Percentiles rank a stretch among this genome's conserved stretches.
Conservation (phyloP, 257 asterid genomes). For the Sherardia arvensis region DNA sequence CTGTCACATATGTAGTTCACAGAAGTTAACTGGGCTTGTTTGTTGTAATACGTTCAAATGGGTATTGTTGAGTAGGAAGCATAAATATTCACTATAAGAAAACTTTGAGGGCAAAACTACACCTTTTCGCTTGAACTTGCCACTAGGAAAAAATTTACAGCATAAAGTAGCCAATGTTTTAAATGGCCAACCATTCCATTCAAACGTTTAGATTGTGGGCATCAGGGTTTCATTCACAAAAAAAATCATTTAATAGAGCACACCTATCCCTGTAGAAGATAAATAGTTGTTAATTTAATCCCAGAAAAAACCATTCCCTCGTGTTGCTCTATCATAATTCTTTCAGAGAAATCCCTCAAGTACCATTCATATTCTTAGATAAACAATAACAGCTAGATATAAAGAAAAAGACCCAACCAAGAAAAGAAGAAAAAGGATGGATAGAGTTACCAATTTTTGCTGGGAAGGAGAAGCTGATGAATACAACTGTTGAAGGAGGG, state of each 20-base stretch:
- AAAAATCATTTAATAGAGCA: no score
- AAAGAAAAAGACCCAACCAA: background rate
- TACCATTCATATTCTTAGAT: background rate
- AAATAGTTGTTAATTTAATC: background rate
- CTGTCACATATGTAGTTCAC: no score
- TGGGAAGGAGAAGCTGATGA: constrained; percentile 66
- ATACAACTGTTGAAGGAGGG: constrained; percentile 64
- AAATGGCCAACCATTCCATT: background rate
- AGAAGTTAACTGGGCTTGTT: no score
- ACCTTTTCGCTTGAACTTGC: no score
- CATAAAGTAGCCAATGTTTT: background rate
- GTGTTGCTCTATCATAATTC: no score
- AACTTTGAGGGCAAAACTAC: no score
- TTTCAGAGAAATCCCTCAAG: background rate
- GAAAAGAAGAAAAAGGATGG: background rate
- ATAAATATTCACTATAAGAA: no score
- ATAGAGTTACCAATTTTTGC: constrained; percentile 42
- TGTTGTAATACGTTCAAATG: no score
- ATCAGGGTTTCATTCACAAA: background rate
- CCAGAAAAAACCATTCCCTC: no score
- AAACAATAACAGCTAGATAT: background rate
- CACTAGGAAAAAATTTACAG: background rate
- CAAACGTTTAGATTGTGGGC: background rate
- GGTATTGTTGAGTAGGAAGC: no score
- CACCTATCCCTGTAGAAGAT: background rate